A percentile compares a stretch with the other conserved stretches of the same genome.
These are phyloP conservation scores for Fusarium nanum DNA, from an alignment of 2,329 filamentous ascomycete genomes.

Conservation along the genomic window DNA sequence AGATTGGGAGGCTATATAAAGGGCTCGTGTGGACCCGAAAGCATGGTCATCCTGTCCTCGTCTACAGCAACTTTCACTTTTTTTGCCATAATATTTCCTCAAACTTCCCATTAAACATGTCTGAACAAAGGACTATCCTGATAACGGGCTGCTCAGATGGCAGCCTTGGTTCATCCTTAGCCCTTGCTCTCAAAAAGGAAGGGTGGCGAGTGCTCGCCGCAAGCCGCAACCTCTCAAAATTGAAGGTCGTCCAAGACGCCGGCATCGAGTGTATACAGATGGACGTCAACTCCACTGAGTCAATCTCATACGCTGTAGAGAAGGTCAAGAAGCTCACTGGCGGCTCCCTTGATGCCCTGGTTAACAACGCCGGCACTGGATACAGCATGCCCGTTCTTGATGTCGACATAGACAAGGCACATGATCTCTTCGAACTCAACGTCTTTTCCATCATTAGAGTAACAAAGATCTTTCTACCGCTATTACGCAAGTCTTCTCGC, in stretches of 20 bases:
- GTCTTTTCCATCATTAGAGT: constrained; percentile 43
- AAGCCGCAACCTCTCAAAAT: constrained; percentile 45
- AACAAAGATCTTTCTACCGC: constrained; percentile 39
- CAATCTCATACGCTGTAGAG: constrained; percentile 33
- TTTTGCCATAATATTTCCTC: background rate
- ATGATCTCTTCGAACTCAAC: constrained; percentile 44
- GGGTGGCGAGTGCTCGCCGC: constrained; percentile 50
- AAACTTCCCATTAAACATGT: background rate
- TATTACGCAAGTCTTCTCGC: constrained; percentile 32
- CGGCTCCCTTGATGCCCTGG: constrained; percentile 45
- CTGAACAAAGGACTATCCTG: constrained; percentile 43
- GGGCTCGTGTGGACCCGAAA: background rate
- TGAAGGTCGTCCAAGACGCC: constrained; percentile 22
- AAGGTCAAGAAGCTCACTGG: constrained; percentile 34
- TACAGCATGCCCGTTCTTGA: constrained; percentile 44
- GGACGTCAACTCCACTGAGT: constrained; percentile 42
- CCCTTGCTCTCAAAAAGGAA: constrained; percentile 44
- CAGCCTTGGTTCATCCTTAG: constrained; percentile 48
- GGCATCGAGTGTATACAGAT: constrained; percentile 41
- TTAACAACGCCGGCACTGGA: constrained; percentile 48
- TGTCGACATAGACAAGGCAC: constrained; percentile 30
- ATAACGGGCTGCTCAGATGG: constrained; percentile 53
- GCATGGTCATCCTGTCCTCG: background rate
- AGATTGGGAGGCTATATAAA: too few species aligned
- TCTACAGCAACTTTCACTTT: background rate